A percentile compares a stretch with the other conserved stretches of the same genome.
Evolutionary conservation across 805 yeast species (phyloP).

Genomic region (Metschnikowia lochheadii): DNA sequence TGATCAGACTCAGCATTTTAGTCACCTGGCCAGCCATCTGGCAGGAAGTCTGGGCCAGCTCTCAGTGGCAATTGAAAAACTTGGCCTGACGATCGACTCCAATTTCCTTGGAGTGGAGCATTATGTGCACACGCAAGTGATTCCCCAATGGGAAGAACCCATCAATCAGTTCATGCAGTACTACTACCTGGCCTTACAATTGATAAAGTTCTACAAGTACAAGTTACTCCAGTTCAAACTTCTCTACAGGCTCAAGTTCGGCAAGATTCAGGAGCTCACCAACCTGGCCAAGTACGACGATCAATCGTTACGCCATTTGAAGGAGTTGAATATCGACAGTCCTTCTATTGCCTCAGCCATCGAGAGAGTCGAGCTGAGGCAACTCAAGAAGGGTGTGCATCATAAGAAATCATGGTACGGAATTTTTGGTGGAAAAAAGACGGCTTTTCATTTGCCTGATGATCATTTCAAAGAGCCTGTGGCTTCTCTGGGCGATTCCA

Average conservation of each 20-base stretch:
- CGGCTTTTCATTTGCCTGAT: constrained; percentile 15
- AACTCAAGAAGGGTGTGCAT: constrained; percentile 13
- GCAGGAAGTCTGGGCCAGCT: constrained; percentile 12
- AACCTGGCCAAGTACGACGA: constrained; percentile 20
- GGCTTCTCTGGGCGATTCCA: background rate
- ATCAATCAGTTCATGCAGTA: constrained; percentile 46
- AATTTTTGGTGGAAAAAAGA: constrained; percentile 37
- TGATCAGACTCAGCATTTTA: too few species aligned
- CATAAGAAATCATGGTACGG: constrained; percentile 41
- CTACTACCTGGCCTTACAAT: constrained; percentile 38
- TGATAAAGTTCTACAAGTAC: constrained; percentile 47
- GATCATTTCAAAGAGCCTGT: background rate
- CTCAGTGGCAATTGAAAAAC: constrained; percentile 40
- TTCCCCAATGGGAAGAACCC: constrained; percentile 48
- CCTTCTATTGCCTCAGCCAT: constrained; percentile 38
- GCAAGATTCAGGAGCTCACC: constrained; percentile 34
- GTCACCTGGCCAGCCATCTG: too few species aligned
- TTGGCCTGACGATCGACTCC: constrained; percentile 51
- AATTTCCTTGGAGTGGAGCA: constrained; percentile 48
- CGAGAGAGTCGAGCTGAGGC: constrained; percentile 27
- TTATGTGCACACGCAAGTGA: constrained; percentile 34
- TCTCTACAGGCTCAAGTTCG: constrained; percentile 36
- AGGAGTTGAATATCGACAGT: constrained; percentile 31
- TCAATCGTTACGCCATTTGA: constrained; percentile 25
- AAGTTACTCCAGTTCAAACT: constrained; percentile 49